phyloP scores from a whole-genome alignment of 2,329 filamentous ascomycete species.

The Colletotrichum tropicale region DNA sequence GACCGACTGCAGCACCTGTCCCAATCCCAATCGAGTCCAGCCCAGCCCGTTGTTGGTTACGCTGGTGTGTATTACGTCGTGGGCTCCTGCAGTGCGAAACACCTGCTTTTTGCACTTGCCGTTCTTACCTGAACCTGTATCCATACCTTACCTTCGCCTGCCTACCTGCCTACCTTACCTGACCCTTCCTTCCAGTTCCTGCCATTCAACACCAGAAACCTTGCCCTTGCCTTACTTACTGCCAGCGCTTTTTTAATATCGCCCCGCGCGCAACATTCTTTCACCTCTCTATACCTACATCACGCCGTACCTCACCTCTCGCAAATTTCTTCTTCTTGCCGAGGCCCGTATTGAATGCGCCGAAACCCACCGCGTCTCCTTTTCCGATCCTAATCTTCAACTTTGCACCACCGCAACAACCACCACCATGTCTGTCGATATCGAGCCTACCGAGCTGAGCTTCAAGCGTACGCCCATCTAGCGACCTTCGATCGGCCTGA shows the following conservation, averaged over 20 bases:
- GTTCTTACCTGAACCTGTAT: background rate
- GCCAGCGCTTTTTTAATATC: constrained; percentile 15
- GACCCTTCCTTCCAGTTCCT: background rate
- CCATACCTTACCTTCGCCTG: background rate
- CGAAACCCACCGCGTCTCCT: constrained; percentile 13
- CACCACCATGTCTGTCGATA: constrained; percentile 87
- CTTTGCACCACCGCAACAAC: constrained; percentile 17
- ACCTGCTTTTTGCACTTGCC: constrained; percentile 19
- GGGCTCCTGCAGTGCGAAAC: constrained; percentile 17
- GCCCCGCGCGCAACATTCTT: constrained; percentile 12
- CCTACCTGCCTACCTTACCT: background rate
- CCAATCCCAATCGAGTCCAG: constrained; percentile 15
- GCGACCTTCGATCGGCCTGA: constrained; percentile 12
- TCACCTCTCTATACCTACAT: constrained; percentile 1
- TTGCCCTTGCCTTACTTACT: constrained; percentile 5
- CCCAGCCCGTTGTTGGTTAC: constrained; percentile 5
- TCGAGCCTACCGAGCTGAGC: constrained; percentile 88
- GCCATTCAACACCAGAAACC: background rate
- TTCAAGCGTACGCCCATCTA: constrained; percentile 79
- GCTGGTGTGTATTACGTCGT: constrained; percentile 20
- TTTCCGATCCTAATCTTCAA: background rate
- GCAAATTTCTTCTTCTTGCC: constrained; percentile 1
- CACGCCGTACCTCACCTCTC: background rate
- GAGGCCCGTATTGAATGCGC: constrained; percentile 9
- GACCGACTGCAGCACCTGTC: constrained; percentile 1